Evolutionary conservation across 2,329 filamentous ascomycete genomes (phyloP).

Genomic region (Cadophora sp.): DNA sequence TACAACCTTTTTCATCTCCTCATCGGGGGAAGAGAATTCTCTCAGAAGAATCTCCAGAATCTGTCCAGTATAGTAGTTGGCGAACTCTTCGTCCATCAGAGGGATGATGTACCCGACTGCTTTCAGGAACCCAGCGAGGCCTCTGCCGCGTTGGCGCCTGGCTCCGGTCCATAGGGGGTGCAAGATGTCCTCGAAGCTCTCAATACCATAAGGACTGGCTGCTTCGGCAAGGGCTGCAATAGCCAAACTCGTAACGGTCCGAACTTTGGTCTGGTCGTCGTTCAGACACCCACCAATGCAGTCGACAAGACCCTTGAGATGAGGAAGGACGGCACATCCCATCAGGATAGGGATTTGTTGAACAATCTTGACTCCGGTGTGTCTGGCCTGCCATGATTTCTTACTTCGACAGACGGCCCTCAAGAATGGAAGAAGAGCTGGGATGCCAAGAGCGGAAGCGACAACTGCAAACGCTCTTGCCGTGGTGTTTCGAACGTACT

Average conservation of each 20-base stretch:
- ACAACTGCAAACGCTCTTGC: slow-evolving; percentile 97
- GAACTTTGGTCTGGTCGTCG: slow-evolving; percentile 96
- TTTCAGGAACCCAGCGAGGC: slow-evolving; percentile 93
- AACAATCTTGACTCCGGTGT: slow-evolving; percentile 98
- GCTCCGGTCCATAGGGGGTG: slow-evolving; percentile 96
- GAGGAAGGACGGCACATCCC: slow-evolving; percentile 95
- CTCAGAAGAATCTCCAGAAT: slow-evolving; percentile 98
- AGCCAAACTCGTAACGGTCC: slow-evolving; percentile 93
- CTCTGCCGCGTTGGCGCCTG: slow-evolving; percentile 94
- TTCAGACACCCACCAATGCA: slow-evolving; percentile 96
- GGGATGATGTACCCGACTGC: slow-evolving; percentile 98
- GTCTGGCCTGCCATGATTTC: slow-evolving; percentile 97
- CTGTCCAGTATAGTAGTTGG: slow-evolving; percentile 97
- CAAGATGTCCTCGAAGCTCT: slow-evolving; percentile 97
- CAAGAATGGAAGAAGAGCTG: slow-evolving; percentile 91
- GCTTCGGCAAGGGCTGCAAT: slow-evolving; percentile 96
- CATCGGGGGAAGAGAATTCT: slow-evolving; percentile 95
- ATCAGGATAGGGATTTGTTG: slow-evolving; percentile 99
- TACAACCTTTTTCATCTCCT: slow-evolving; percentile 99
- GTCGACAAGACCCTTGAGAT: slow-evolving; percentile 94
- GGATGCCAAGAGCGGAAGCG: slow-evolving; percentile 93
- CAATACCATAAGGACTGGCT: slow-evolving; percentile 97
- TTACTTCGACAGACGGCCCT: slow-evolving; percentile 96
- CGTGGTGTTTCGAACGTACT: slow-evolving; percentile 98
- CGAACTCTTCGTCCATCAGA: slow-evolving; percentile 99